These are phyloP conservation scores for Aspergillus sp. DNA, from an alignment of 2,329 filamentous ascomycete genomes.

Conservation along the genomic window DNA sequence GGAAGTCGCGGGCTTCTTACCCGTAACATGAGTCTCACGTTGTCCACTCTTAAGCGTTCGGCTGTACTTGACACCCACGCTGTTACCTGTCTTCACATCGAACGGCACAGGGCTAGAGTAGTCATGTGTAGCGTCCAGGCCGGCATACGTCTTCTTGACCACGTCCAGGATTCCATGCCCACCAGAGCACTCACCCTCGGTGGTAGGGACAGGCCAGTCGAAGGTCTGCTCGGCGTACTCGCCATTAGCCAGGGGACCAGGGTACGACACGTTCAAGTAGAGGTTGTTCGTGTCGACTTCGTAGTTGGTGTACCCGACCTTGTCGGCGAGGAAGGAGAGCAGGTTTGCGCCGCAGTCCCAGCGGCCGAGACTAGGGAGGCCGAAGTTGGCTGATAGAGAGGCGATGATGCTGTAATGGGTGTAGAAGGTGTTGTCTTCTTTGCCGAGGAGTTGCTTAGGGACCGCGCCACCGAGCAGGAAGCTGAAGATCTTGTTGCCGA, in stretches of 20 bases:
- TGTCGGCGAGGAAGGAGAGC: slow-evolving; percentile 58
- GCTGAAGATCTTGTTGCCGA: slow-evolving; percentile 67
- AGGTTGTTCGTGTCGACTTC: slow-evolving; percentile 42
- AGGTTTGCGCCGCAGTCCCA: slow-evolving; percentile 74
- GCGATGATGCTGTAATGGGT: slow-evolving; percentile 72
- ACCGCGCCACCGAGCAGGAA: slow-evolving; percentile 76
- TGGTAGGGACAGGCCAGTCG: slow-evolving; percentile 33
- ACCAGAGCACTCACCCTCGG: slow-evolving; percentile 34
- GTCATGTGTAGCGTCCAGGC: slow-evolving; percentile 29
- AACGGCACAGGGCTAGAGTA: slow-evolving; percentile 34
- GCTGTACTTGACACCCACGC: slow-evolving; percentile 20
- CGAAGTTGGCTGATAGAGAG: slow-evolving; percentile 70
- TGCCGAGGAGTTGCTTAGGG: slow-evolving; percentile 62
- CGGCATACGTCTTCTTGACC: slow-evolving; percentile 32
- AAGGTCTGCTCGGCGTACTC: slow-evolving; percentile 25
- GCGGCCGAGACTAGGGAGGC: slow-evolving; percentile 66
- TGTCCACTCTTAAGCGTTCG: slow-evolving; percentile 5
- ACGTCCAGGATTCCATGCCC: slow-evolving; percentile 33
- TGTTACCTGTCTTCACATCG: slow-evolving; percentile 20
- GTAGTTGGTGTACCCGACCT: slow-evolving; percentile 57
- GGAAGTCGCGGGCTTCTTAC: not conserved
- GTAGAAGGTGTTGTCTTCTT: slow-evolving; percentile 68
- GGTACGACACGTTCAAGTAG: slow-evolving; percentile 57
- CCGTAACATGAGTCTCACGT: slow-evolving; percentile 1
- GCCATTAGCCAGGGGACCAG: slow-evolving; percentile 41